Conservation (phyloP, 148 eudicot genomes). For the Rhododendron ferrugineum region DNA sequence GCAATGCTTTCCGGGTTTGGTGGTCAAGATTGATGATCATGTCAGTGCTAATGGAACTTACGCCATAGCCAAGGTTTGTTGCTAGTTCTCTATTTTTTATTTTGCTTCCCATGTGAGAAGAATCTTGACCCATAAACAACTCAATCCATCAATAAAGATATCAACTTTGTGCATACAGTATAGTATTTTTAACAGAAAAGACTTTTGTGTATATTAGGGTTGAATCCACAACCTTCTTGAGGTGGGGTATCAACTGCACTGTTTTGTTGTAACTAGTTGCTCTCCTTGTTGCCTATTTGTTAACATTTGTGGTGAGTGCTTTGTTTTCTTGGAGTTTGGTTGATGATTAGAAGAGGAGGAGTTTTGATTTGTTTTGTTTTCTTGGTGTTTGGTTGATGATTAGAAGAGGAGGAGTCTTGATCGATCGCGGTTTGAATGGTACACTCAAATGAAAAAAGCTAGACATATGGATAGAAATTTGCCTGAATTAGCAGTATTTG, state of each 20-base stretch:
- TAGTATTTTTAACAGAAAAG: too few species aligned
- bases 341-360: too few species aligned
- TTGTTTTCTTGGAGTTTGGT: too few species aligned
- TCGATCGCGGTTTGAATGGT: background rate
- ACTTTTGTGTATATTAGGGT: background rate
- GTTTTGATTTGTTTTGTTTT: too few species aligned
- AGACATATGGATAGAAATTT: background rate
- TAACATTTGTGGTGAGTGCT: background rate
- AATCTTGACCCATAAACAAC: background rate
- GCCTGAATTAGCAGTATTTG: background rate
- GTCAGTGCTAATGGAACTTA: slow-evolving; percentile 24
- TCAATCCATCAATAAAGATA: background rate
- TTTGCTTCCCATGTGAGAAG: background rate
- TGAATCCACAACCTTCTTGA: background rate
- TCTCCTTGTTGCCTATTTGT: background rate
- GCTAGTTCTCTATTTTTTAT: background rate
- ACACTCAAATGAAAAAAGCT: background rate
- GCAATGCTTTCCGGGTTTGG: slow-evolving; percentile 27
- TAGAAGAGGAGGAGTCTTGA: background rate
- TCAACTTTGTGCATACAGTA: background rate
- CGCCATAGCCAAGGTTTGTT: slow-evolving; percentile 17
- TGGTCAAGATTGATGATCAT: slow-evolving; percentile 16
- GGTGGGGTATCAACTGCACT: background rate
- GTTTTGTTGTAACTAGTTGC: background rate
- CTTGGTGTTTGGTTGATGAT: background rate